Evolutionary conservation across 2,329 filamentous ascomycete species (phyloP).

Genomic region (Elsinoe batatas): DNA sequence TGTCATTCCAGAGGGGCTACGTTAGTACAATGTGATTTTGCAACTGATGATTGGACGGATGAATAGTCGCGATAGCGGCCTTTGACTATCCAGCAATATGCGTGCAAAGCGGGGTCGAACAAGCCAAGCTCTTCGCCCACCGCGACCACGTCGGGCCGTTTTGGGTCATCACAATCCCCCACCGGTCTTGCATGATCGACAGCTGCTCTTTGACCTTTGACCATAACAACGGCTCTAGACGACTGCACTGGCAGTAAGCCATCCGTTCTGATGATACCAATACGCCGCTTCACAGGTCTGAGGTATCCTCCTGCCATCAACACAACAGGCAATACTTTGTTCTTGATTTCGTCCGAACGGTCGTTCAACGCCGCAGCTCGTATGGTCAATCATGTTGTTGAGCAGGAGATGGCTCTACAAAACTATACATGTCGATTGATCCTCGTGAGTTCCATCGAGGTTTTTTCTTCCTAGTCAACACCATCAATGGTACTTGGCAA

Average conservation of each 20-base stretch:
- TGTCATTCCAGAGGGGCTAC: background rate
- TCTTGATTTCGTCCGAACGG: background rate
- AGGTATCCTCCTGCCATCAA: no score
- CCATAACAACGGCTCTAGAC: no score
- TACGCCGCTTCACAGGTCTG: no score
- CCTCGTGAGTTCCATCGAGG: background rate
- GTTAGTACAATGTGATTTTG: background rate
- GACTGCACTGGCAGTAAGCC: no score
- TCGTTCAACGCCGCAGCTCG: background rate
- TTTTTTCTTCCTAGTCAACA: background rate
- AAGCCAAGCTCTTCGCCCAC: background rate
- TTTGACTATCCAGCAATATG: background rate
- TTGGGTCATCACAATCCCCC: no score
- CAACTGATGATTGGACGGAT: background rate
- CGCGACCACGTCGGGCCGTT: no score
- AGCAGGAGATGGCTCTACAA: no score
- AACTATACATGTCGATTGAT: background rate
- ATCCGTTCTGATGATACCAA: no score
- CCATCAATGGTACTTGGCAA: background rate
- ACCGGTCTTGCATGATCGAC: no score
- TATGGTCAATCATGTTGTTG: background rate
- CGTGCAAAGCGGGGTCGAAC: background rate
- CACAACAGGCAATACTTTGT: background rate
- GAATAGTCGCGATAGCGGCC: background rate
- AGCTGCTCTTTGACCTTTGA: no score